These are phyloP conservation scores for Candida loeiensis DNA, from an alignment of 805 yeast species.

Conservation along the genomic window DNA sequence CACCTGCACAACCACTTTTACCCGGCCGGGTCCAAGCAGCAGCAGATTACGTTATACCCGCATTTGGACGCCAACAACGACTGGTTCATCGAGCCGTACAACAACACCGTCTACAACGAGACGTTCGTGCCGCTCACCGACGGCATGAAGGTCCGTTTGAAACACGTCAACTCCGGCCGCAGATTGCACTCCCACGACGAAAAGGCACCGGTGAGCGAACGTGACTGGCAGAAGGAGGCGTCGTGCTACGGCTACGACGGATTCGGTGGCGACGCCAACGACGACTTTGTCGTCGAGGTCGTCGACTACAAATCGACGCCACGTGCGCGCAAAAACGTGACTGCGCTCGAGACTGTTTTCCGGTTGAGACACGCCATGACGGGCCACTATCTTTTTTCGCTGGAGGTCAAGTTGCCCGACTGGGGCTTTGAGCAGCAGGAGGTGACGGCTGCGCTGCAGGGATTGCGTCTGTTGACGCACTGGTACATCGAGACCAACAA, in stretches of 20 bases:
- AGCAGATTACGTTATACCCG: constrained; percentile 77
- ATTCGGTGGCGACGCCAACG: constrained; percentile 79
- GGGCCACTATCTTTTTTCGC: constrained; percentile 75
- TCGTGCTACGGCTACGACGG: constrained; percentile 75
- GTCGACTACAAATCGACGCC: constrained; percentile 49
- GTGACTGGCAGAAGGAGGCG: constrained; percentile 83
- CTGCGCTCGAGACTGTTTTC: constrained; percentile 67
- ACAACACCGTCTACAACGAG: constrained; percentile 52
- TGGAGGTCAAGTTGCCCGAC: constrained; percentile 67
- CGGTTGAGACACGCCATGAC: constrained; percentile 77
- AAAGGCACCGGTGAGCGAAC: constrained; percentile 70
- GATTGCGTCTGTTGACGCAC: constrained; percentile 53
- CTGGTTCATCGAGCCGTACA: constrained; percentile 68
- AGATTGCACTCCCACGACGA: constrained; percentile 83
- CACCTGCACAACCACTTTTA: constrained; percentile 75
- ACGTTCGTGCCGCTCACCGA: constrained; percentile 60
- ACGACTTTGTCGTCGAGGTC: constrained; percentile 75
- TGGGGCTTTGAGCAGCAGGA: constrained; percentile 87
- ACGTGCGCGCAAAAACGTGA: constrained; percentile 51
- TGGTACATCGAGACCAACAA: constrained; percentile 76
- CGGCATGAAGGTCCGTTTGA: constrained; percentile 68
- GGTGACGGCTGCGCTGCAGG: constrained; percentile 75
- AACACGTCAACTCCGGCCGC: constrained; percentile 53
- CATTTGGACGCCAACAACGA: constrained; percentile 72
- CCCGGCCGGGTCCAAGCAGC: constrained; percentile 80